Conservation (phyloP, 2,329 filamentous ascomycete genomes). For the Alternaria longipes region DNA sequence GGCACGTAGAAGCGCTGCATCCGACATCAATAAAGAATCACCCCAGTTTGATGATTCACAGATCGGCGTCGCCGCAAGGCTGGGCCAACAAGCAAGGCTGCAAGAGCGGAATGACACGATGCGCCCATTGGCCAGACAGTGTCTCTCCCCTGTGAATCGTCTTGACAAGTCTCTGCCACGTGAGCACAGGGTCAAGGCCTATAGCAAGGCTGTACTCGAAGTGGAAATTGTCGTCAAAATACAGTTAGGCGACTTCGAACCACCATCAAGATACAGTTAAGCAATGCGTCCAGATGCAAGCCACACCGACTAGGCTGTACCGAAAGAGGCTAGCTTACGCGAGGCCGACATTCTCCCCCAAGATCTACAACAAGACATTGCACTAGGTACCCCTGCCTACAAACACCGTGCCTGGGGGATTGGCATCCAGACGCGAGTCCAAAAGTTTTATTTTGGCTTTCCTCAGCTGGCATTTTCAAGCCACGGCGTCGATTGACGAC, state of each 20-base stretch:
- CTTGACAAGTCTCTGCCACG: background rate
- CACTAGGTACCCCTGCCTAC: background rate
- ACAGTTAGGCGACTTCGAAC: background rate
- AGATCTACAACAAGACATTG: background rate
- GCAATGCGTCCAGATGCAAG: background rate
- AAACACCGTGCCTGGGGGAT: background rate
- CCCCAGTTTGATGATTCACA: too few relatives aligned
- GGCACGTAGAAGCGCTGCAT: too few relatives aligned
- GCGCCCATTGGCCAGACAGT: background rate
- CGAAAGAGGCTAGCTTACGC: too few relatives aligned
- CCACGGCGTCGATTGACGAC: background rate
- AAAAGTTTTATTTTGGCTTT: background rate
- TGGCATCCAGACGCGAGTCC: background rate
- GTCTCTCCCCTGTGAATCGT: background rate
- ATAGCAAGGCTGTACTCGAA: background rate
- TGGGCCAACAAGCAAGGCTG: background rate
- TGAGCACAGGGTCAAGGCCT: background rate
- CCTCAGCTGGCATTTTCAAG: background rate
- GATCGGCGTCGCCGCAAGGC: background rate
- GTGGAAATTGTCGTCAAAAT: background rate
- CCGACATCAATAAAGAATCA: too few relatives aligned
- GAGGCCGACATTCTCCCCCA: background rate
- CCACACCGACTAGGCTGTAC: rapidly evolving
- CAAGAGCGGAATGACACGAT: background rate
- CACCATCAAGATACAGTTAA: background rate